phyloP scores from a whole-genome alignment of 768 basidiomycete genomes.

The Suillus luteus region DNA sequence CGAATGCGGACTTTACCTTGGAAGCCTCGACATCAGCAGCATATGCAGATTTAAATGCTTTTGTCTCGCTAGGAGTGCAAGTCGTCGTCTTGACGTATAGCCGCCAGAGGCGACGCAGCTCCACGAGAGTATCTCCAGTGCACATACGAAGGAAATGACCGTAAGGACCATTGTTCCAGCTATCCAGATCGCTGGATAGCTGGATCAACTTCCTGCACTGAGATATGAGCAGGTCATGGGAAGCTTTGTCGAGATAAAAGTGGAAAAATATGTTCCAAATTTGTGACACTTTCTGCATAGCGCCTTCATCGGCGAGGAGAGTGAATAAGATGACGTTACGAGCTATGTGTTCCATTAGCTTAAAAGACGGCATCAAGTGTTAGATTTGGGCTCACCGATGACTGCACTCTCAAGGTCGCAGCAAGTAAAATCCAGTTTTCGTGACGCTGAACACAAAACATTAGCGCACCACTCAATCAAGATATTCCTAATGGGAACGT shows the following conservation, averaged over 20 bases:
- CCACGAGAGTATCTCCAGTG: conserved; percentile 25
- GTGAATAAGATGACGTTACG: conserved; percentile 32
- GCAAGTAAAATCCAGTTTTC: conserved; percentile 32
- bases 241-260: conserved; percentile 26
- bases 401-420: conserved; percentile 34
- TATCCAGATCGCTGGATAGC: conserved; percentile 19
- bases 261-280: conserved; percentile 37
- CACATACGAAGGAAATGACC: conserved; percentile 28
- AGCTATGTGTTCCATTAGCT: conserved; percentile 16
- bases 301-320: conserved; percentile 27
- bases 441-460: conserved; percentile 19
- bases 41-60: conserved; percentile 22
- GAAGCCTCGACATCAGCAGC: conserved; percentile 23
- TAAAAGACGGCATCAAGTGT: not conserved
- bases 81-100: conserved; percentile 19
- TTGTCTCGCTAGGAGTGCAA: conserved; percentile 16
- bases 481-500: not conserved
- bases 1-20: not conserved
- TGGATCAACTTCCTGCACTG: conserved; percentile 29
- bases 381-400: conserved; percentile 22
- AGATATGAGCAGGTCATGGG: conserved; percentile 26
- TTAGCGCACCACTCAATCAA: not conserved
- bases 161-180: conserved; percentile 32
- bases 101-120: conserved; percentile 25
- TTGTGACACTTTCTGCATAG: conserved; percentile 19